Percentiles rank a stretch among this genome's conserved stretches.
Evolutionary conservation across 2,329 filamentous ascomycete species (phyloP).

Genomic region (Cladorrhinum sp.): DNA sequence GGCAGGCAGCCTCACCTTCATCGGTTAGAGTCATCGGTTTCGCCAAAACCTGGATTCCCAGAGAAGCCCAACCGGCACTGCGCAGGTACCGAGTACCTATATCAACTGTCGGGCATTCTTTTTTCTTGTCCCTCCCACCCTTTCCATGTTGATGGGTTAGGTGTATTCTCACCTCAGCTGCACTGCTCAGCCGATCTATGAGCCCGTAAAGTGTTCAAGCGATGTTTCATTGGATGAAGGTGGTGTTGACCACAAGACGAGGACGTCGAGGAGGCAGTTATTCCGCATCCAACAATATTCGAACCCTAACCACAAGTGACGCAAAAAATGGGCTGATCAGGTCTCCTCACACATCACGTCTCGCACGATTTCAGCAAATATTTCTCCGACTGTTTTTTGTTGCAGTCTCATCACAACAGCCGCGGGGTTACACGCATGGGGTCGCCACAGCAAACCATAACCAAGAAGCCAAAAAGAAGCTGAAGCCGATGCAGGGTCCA

Average conservation of each 20-base stretch:
- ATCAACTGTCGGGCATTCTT: neutral
- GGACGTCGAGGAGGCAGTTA: too few species aligned
- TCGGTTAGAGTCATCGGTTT: neutral
- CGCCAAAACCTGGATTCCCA: neutral
- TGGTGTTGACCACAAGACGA: neutral
- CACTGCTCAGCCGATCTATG: neutral
- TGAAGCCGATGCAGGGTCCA: neutral
- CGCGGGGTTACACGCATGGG: neutral
- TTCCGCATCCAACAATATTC: neutral
- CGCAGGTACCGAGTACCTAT: neutral
- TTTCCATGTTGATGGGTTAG: neutral
- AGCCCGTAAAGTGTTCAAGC: neutral
- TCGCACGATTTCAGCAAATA: neutral
- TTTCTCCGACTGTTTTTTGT: neutral
- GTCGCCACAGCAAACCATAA: neutral
- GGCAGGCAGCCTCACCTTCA: neutral
- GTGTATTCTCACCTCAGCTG: neutral
- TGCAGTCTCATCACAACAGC: neutral
- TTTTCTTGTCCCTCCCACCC: neutral
- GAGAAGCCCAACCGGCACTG: neutral
- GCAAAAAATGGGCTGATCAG: constrained; percentile 6
- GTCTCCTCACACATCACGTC: neutral
- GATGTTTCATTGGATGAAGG: neutral
- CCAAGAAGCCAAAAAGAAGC: neutral
- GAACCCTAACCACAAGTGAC: neutral